Percentiles rank a stretch among this genome's conserved stretches.
Conservation (phyloP, 2,329 filamentous ascomycete genomes). For the Penicillium sp. region DNA sequence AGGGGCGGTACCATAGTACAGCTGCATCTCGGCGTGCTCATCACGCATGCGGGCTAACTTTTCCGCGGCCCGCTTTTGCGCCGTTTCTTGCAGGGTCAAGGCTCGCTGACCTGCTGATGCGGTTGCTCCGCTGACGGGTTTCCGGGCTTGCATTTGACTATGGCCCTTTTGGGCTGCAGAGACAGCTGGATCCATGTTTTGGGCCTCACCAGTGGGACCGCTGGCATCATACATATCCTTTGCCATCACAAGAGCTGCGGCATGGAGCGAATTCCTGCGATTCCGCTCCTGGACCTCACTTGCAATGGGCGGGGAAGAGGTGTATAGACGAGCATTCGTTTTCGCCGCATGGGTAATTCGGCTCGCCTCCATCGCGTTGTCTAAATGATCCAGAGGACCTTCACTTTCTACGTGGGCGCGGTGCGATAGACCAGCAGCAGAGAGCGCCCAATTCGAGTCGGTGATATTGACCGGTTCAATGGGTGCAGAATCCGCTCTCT, state of each 20-base stretch:
- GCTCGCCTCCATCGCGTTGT: conserved; percentile 58
- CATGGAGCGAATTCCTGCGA: conserved; percentile 71
- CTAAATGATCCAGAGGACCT: conserved; percentile 52
- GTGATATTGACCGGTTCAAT: conserved; percentile 48
- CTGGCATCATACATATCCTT: conserved; percentile 77
- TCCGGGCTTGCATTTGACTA: conserved; percentile 38
- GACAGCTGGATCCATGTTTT: conserved; percentile 26
- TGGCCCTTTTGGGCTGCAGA: conserved; percentile 41
- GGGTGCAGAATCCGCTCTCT: conserved; percentile 68
- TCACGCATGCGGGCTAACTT: conserved; percentile 78
- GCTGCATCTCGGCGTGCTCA: conserved; percentile 68
- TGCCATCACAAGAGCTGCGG: conserved; percentile 87
- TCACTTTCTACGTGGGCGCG: conserved; percentile 46
- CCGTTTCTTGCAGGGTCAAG: conserved; percentile 74
- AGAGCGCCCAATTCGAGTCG: conserved; percentile 63
- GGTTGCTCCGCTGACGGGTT: conserved; percentile 34
- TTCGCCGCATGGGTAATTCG: conserved; percentile 65
- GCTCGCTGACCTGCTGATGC: conserved; percentile 30
- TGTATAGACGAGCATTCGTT: conserved; percentile 78
- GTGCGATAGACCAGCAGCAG: conserved; percentile 71
- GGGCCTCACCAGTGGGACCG: conserved; percentile 41
- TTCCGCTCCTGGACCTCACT: conserved; percentile 74
- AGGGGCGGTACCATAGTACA: conserved; percentile 72
- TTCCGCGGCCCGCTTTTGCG: conserved; percentile 82
- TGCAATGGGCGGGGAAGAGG: conserved; percentile 71